Evolutionary conservation across 106 monocot species (phyloP), one percentile per base, ranked within the genome.

Genomic region (Dendrobium nobile): DNA sequence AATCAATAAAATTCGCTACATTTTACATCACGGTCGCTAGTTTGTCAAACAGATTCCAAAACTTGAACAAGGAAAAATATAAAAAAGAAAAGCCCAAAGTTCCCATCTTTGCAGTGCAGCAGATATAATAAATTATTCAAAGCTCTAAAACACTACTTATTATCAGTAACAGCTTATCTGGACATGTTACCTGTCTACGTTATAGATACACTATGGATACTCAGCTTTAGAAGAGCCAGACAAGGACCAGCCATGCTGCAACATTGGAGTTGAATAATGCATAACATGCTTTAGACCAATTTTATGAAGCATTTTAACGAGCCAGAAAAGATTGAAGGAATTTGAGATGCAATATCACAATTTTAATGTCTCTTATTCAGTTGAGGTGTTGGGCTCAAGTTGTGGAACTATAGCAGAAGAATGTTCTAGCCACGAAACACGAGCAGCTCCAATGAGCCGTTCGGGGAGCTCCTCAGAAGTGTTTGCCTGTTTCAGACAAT

Each of bases 381-480:
- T 24, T 8, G 75, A 44, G 3, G 16, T 83, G 75, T 64, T 73
- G 77, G 51, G 80, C 1, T 54, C 91, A 33, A 99, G 84, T 5
- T 80, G 85, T 15, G 88, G 89, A 76, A 89, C 87, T 10, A 89
- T 40, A 1, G 99, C 99, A 56, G 99, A 90, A 19, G 91, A 84
- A n/a, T 91, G 86, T 75, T 99, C 95, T 4, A 95, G 41, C 47
- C 95, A 90, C 1, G 99, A 89, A 28, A 93, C 86, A 28, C 99
- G 92, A 67, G 93, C 91, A 33, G 95, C 99, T 44, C 99, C 99
- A 65, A 99, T 87, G 16, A 99, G 91, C 75, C 87, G 80, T 78
- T 99, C 99, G 3, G 99, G 99, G 5, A 99, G 93, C 84, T 99
- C 99, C 37, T 91, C 93, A 15, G 47, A 79, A 28, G 99, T 91